Conservation (phyloP, 345 rosid species). For the Euphorbia peplus region DNA sequence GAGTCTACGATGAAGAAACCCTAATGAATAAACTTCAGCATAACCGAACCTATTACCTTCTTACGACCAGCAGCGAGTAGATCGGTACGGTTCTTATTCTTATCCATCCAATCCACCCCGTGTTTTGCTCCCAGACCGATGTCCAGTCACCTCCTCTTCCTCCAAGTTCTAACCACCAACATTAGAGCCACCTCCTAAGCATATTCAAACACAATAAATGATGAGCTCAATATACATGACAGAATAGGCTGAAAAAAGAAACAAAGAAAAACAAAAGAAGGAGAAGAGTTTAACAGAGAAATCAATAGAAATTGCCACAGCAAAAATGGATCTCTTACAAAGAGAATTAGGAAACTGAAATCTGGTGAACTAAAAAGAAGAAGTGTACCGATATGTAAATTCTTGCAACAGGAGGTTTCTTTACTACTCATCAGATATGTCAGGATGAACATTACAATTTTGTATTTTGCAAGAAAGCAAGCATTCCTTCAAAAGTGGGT, state of each 20-base stretch:
- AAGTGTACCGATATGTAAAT: no score
- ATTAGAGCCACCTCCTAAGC: slow-evolving; percentile 26
- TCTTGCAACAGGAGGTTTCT: no score
- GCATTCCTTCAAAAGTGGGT: no score
- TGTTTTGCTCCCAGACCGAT: slow-evolving; percentile 26
- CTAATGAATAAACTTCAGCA: background rate
- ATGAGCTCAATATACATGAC: background rate
- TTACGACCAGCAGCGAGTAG: slow-evolving; percentile 93
- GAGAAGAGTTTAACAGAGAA: no score
- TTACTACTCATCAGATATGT: no score
- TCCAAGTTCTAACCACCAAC: slow-evolving; percentile 35
- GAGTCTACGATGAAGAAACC: background rate
- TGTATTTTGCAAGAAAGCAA: no score
- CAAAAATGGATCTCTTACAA: no score
- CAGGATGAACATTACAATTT: no score
- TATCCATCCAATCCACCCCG: slow-evolving; percentile 66
- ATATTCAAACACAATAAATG: background rate
- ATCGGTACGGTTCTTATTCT: slow-evolving; percentile 83
- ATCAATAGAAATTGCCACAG: no score
- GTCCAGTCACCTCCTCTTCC: slow-evolving; percentile 25
- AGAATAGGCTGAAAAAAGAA: background rate
- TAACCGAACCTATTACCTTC: slow-evolving; percentile 43
- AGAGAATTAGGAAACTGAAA: no score
- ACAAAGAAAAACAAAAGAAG: background rate
- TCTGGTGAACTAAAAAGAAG: no score